Evolutionary conservation across 2,329 filamentous ascomycete species (phyloP).

Genomic region (Alternaria consortialis): DNA sequence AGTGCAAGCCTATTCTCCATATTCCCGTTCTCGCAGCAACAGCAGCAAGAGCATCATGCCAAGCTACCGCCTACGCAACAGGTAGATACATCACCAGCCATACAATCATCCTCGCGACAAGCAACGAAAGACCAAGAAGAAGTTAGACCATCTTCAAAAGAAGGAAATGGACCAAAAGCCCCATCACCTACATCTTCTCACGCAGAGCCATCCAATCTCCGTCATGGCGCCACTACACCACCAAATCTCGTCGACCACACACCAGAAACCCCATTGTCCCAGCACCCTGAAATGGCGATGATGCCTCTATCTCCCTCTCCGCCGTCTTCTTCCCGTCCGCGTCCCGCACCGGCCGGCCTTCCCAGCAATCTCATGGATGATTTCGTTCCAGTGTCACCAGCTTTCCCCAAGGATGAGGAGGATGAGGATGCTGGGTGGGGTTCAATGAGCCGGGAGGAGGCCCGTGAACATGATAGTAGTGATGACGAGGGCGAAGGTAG

Average conservation of each 20-base stretch:
- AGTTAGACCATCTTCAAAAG: slow-evolving; percentile 6
- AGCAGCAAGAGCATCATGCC: slow-evolving; percentile 43
- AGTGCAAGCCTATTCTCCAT: slow-evolving; percentile 48
- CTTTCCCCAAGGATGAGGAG: slow-evolving; percentile 28
- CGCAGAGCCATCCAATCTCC: not conserved
- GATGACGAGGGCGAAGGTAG: slow-evolving; percentile 27
- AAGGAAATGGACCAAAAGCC: not conserved
- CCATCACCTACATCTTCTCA: not conserved
- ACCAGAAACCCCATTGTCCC: slow-evolving; percentile 20
- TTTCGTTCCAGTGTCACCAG: slow-evolving; percentile 40
- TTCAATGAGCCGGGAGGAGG: slow-evolving; percentile 41
- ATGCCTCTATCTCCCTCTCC: slow-evolving; percentile 43
- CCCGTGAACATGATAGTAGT: slow-evolving; percentile 18
- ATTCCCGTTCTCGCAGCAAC: slow-evolving; percentile 47
- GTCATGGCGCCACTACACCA: slow-evolving; percentile 13
- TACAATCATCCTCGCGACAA: slow-evolving; percentile 6
- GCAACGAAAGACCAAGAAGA: not conserved
- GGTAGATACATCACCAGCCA: slow-evolving; percentile 5
- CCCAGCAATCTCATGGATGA: slow-evolving; percentile 48
- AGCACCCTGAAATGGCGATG: slow-evolving; percentile 43
- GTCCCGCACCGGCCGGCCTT: slow-evolving; percentile 34
- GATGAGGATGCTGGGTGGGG: slow-evolving; percentile 49
- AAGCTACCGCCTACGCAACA: slow-evolving; percentile 39
- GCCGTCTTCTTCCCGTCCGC: slow-evolving; percentile 11
- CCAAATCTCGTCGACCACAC: slow-evolving; percentile 10